Base-by-base conservation (phyloP, 805 yeast genomes). In the Barnettozyma botsteinii region DNA sequence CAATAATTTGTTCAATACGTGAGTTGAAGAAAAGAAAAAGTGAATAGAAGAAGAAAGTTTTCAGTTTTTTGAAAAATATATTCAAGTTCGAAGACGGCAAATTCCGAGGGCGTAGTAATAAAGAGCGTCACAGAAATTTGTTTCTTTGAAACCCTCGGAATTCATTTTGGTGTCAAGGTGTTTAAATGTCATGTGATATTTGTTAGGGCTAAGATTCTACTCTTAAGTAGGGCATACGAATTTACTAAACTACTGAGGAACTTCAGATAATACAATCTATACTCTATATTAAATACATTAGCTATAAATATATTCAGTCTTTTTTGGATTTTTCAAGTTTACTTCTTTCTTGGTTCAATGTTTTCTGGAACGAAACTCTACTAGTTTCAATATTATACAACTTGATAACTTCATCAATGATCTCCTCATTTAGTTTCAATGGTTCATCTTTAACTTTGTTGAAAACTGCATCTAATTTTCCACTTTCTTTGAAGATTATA, bases 341-440 rank as follows among this genome's bases (percentile, higher is more conserved):
- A 17, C 40, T 32, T 9, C 60, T 57, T 55, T 80, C 87, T 54
- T 81, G 87, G 23, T 55, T 55, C 43, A 77, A 52, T 1, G 85
- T 83, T 42, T 70, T 70, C 5, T 53, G 40, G 33, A 81, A 59
- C n/a, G 69, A 69, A 1, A 66, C 60, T 26, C 63, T 65, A 27
- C 70, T 55, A 26, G 68, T 73, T 20, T 60, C 65, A 33, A 77
- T 64, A 5, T 70, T 72, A 31, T 79, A 64, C 1, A 62, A 51
- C 8, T 64, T 57, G 25, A 74, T 66, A 14, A 84, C 44, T 25
- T 57, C 51, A 13, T 72, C 72, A 24, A 78, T 69, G 3, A 69
- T 64, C 3, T 62, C 67, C 14, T 70, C 67, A 40, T 68, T 65
- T 7, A 81, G 51, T 5, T 80, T 45, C 17, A 76, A 8, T n/a